Evolutionary conservation across 208 protist genomes (phyloP).

Genomic region (Trypanosoma grayi): DNA sequence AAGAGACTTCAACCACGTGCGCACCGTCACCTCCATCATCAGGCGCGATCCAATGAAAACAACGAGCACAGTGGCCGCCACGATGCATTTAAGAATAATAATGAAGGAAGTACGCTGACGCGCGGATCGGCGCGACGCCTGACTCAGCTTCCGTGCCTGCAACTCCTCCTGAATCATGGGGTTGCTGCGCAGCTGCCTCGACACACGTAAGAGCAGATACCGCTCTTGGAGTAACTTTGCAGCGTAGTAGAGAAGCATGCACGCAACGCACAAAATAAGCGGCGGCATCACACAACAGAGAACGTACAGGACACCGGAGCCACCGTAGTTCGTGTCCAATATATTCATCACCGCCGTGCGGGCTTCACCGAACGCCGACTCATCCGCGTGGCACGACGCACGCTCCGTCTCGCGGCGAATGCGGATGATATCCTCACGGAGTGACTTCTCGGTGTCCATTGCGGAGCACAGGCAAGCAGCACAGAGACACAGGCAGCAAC

Average conservation of each 20-base stretch:
- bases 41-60: constrained; percentile 18
- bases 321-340: constrained; percentile 1
- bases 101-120: constrained; percentile 12
- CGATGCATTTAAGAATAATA: constrained; percentile 24
- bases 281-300: constrained; percentile 5
- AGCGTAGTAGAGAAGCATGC: constrained; percentile 8
- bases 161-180: constrained; percentile 14
- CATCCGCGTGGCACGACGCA: background rate
- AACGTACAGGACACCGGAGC: constrained; percentile 14
- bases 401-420: constrained; percentile 11
- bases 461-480: background rate
- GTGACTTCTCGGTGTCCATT: constrained; percentile 6
- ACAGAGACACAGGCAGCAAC: background rate
- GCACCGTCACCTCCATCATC: constrained; percentile 12
- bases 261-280: background rate
- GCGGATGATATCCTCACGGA: constrained; percentile 13
- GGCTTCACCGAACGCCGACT: background rate
- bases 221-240: constrained; percentile 7
- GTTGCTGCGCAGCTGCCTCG: background rate
- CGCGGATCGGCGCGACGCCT: constrained; percentile 13
- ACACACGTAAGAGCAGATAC: background rate
- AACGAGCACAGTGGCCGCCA: constrained; percentile 11
- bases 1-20: constrained; percentile 8
- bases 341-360: background rate
- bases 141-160: constrained; percentile 9